Percentiles rank a stretch among this genome's conserved stretches.
Evolutionary conservation across 306 rosid genomes (phyloP).

Genomic region (Medicago lupulina): DNA sequence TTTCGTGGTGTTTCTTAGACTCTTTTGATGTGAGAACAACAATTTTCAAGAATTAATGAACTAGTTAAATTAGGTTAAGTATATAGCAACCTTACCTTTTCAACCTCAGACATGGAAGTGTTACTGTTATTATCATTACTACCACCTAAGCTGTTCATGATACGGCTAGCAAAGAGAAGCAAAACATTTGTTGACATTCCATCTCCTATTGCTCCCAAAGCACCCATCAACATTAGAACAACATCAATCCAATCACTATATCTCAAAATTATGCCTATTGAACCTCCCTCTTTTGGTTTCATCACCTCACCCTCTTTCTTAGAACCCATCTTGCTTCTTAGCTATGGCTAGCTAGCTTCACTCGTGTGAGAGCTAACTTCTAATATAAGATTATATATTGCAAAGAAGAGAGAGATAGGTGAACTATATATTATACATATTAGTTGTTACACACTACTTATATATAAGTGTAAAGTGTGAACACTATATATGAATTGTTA

Average conservation of each 20-base stretch:
- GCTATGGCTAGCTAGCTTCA: background rate
- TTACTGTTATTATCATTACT: constrained; percentile 42
- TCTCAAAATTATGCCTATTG: constrained; percentile 58
- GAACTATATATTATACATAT: constrained; percentile 8
- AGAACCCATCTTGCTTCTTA: constrained; percentile 49
- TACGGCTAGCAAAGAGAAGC: constrained; percentile 78
- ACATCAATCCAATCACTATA: constrained; percentile 83
- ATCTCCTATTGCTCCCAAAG: constrained; percentile 89
- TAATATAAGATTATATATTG: background rate
- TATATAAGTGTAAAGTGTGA: constrained; percentile 36
- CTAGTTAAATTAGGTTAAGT: background rate
- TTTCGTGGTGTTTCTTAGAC: too few species aligned
- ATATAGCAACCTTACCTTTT: constrained; percentile 57
- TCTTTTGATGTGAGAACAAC: too few species aligned
- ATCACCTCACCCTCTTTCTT: constrained; percentile 41
- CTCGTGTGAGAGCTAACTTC: background rate
- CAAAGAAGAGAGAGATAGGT: constrained; percentile 9
- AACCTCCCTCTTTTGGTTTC: constrained; percentile 38
- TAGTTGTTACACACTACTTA: constrained; percentile 5
- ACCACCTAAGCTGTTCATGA: constrained; percentile 90
- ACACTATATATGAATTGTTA: constrained; percentile 31
- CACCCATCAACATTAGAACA: constrained; percentile 76
- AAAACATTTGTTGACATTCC: constrained; percentile 90
- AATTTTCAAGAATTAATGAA: too few species aligned
- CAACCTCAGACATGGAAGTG: constrained; percentile 75